A percentile compares a stretch with the other conserved stretches of the same genome.
phyloP scores from a whole-genome alignment of 805 yeast genomes.

The Clavispora phyllophila region DNA sequence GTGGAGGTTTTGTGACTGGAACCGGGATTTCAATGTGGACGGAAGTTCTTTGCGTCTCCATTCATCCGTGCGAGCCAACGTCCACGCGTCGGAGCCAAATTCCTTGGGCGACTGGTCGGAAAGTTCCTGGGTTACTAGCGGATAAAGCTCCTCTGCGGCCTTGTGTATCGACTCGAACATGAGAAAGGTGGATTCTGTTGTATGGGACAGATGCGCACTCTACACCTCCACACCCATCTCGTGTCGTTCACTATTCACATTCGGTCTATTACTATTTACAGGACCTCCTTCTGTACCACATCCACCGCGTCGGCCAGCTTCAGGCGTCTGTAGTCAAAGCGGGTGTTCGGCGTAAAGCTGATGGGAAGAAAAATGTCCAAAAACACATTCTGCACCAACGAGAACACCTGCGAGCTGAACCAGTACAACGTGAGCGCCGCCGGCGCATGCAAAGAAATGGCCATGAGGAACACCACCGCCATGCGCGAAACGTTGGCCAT shows the following conservation, averaged over 20 bases:
- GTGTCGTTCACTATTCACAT: too few relatives aligned
- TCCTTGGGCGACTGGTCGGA: conserved; percentile 22
- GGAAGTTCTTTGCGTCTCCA: conserved; percentile 36
- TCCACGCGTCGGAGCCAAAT: conserved; percentile 20
- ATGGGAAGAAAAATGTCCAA: conserved; percentile 66
- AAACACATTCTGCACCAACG: conserved; percentile 68
- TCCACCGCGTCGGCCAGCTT: conserved; percentile 8
- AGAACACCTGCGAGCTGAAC: conserved; percentile 78
- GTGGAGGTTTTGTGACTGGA: conserved; percentile 16
- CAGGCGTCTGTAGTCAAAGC: conserved; percentile 21
- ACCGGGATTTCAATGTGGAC: conserved; percentile 17
- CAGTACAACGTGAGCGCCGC: conserved; percentile 79
- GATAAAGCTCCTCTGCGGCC: conserved; percentile 19
- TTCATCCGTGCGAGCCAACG: conserved; percentile 31
- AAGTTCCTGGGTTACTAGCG: conserved; percentile 21
- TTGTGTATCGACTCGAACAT: neutral
- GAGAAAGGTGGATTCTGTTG: too few relatives aligned
- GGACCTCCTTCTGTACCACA: conserved; percentile 4
- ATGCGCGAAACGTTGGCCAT: conserved; percentile 67
- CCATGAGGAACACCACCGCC: conserved; percentile 76
- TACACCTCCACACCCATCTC: too few relatives aligned
- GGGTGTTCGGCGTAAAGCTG: conserved; percentile 40
- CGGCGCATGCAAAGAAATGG: conserved; percentile 82
- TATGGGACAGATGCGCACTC: too few relatives aligned
- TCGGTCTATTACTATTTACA: neutral